phyloP scores from a whole-genome alignment of 2,329 filamentous ascomycete genomes.

The Trichoderma aggressivum region DNA sequence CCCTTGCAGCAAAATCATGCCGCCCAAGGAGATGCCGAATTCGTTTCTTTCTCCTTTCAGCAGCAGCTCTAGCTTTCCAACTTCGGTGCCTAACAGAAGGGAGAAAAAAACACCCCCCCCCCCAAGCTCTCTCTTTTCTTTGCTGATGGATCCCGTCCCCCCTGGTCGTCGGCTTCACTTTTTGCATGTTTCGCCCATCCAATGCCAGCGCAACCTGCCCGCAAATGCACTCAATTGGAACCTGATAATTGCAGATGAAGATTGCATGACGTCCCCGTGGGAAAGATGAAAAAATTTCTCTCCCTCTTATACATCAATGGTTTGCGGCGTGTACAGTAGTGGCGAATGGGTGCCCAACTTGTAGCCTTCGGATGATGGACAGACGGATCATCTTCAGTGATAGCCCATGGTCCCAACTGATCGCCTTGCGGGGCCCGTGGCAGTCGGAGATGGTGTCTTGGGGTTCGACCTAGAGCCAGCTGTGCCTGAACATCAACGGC shows the following conservation, averaged over 20 bases:
- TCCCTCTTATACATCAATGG: not conserved
- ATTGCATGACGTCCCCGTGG: not conserved
- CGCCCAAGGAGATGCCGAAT: not conserved
- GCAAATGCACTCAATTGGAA: conserved; percentile 5
- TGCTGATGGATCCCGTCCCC: not conserved
- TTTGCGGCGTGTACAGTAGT: not conserved
- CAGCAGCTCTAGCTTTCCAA: not conserved
- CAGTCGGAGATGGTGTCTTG: not conserved
- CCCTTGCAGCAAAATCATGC: not conserved
- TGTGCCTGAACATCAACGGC: conserved; percentile 11
- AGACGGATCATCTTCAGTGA: not conserved
- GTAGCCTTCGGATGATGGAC: not conserved
- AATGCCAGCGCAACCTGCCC: not conserved
- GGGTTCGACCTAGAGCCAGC: not conserved
- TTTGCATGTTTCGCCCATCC: not conserved
- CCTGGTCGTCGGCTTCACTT: not conserved
- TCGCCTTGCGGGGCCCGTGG: conserved; percentile 5
- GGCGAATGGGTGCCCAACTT: not conserved
- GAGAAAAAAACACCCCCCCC: not conserved
- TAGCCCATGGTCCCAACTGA: not conserved
- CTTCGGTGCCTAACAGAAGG: conserved; percentile 5
- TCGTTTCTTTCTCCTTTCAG: not conserved
- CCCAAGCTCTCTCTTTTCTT: not conserved
- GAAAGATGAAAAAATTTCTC: not conserved
- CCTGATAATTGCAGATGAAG: not conserved